A percentile compares a stretch with the other conserved stretches of the same genome.
Evolutionary conservation across 352 stramenopile species (phyloP).

Genomic region (Blastocystis sp.): DNA sequence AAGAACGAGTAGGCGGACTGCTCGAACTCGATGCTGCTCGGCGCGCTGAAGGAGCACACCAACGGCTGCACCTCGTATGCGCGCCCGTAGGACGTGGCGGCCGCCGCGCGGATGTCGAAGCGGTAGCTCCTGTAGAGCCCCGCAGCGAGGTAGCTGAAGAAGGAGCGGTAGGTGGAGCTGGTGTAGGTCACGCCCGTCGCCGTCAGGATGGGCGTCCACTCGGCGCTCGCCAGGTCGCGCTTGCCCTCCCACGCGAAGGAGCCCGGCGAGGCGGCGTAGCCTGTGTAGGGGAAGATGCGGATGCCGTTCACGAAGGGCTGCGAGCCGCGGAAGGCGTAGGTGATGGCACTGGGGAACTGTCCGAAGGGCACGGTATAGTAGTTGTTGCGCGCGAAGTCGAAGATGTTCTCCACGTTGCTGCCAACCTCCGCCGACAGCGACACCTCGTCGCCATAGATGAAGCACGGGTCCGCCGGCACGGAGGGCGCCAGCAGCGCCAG

Average conservation of each 20-base stretch:
- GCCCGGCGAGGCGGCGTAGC: not conserved
- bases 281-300: not conserved
- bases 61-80: conserved; percentile 29
- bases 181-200: not conserved
- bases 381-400: conserved; percentile 8
- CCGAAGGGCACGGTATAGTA: not conserved
- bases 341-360: not conserved
- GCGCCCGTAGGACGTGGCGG: not conserved
- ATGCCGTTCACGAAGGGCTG: conserved; percentile 2
- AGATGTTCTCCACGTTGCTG: not conserved
- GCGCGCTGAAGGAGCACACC: not conserved
- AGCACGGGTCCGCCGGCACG: not conserved
- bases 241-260: not conserved
- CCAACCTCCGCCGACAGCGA: not conserved
- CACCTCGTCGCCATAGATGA: conserved; percentile 16
- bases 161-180: not conserved
- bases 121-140: conserved; percentile 27
- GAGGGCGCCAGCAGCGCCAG: not conserved
- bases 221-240: not conserved
- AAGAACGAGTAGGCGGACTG: not conserved
- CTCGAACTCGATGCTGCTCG: not conserved
- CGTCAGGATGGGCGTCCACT: not conserved
- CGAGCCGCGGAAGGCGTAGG: conserved; percentile 1
- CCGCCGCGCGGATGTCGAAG: not conserved
- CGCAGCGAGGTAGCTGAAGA: conserved; percentile 15